phyloP scores from a whole-genome alignment of 495 filamentous ascomycete genomes.

The Monascus purpureus region DNA sequence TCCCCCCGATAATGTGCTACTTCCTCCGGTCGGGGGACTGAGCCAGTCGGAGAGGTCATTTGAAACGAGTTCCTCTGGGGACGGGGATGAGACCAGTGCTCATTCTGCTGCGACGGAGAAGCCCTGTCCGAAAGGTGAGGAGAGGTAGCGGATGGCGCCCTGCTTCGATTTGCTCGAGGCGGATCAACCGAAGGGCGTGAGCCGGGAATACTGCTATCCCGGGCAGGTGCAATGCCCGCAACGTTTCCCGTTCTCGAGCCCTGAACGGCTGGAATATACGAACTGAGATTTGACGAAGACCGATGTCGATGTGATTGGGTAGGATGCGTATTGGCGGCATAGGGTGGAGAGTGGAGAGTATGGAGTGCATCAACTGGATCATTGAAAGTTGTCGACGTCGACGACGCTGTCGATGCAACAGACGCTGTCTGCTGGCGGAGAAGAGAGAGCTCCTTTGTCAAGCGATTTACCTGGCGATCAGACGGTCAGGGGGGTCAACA shows the following conservation, averaged over 20 bases:
- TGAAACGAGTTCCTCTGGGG: constrained; percentile 19
- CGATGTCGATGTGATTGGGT: constrained; percentile 49
- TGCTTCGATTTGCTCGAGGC: constrained; percentile 18
- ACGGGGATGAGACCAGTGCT: constrained; percentile 16
- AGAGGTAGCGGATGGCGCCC: constrained; percentile 29
- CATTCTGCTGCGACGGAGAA: constrained; percentile 19
- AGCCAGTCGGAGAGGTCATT: constrained; percentile 9
- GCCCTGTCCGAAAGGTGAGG: constrained; percentile 10
- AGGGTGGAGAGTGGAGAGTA: constrained; percentile 10
- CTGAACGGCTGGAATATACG: constrained; percentile 32
- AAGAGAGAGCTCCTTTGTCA: constrained; percentile 70
- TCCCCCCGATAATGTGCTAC: constrained; percentile 52
- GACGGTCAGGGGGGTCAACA: constrained; percentile 1
- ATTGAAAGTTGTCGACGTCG: constrained; percentile 48
- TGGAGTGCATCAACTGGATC: constrained; percentile 33
- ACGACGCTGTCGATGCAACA: constrained; percentile 68
- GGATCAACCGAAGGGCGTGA: constrained; percentile 12
- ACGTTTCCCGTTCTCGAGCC: constrained; percentile 28
- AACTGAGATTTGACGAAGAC: constrained; percentile 48
- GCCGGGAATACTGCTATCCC: constrained; percentile 18
- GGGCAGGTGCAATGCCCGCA: constrained; percentile 34
- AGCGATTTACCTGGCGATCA: constrained; percentile 70
- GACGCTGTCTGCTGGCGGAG: constrained; percentile 74
- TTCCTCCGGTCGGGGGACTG: constrained; percentile 49
- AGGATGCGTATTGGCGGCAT: constrained; percentile 29